Evolutionary conservation across 495 filamentous ascomycete genomes (phyloP).

Genomic region (Penicillium longicatenatum): DNA sequence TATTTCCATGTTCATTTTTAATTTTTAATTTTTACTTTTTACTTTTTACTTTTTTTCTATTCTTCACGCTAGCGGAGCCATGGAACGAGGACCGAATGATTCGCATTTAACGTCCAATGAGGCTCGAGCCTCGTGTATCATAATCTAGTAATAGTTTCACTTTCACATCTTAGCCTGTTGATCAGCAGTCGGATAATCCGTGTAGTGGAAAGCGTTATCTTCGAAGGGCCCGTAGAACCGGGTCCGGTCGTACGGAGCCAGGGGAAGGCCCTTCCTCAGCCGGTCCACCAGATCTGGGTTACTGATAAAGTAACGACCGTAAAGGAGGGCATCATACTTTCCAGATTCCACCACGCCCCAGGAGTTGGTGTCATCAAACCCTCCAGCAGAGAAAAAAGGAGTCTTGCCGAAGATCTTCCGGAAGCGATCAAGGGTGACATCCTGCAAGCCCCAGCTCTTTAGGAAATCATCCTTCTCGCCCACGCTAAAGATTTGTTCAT

Average conservation of each 20-base stretch:
- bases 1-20: too few species aligned
- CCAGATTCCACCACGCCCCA: conserved; percentile 47
- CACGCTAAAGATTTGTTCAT: conserved; percentile 50
- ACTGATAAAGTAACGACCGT: conserved; percentile 66
- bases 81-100: neutral
- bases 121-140: neutral
- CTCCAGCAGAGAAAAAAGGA: conserved; percentile 61
- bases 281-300: conserved; percentile 68
- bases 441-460: conserved; percentile 1
- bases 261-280: conserved; percentile 50
- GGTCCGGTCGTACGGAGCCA: conserved; percentile 2
- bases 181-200: conserved; percentile 30
- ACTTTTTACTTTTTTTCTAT: neutral
- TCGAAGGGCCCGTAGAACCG: conserved; percentile 32
- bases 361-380: conserved; percentile 49
- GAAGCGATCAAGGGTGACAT: conserved; percentile 39
- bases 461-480: conserved; percentile 47
- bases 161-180: conserved; percentile 5
- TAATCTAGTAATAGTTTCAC: conserved; percentile 1
- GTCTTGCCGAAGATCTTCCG: conserved; percentile 48
- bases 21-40: neutral
- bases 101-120: neutral
- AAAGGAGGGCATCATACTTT: conserved; percentile 52
- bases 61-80: too few species aligned
- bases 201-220: conserved; percentile 36